Evolutionary conservation across 2,329 filamentous ascomycete genomes (phyloP).

Genomic region (Penicillium janthinellum): DNA sequence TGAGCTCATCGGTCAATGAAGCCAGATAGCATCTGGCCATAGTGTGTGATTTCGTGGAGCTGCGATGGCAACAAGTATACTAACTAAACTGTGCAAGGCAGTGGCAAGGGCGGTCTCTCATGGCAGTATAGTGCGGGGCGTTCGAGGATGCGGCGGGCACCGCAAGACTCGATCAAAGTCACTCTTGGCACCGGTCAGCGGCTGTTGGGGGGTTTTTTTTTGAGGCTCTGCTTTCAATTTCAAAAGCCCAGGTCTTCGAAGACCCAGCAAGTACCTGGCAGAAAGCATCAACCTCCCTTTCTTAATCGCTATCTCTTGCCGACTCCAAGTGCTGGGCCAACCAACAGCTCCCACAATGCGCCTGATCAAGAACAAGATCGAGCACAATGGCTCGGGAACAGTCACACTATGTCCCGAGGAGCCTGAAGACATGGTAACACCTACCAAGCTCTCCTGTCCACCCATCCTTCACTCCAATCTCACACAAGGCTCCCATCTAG

Average conservation of each 20-base stretch:
- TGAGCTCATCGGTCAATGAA: too few relatives aligned
- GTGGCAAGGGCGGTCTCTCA: conserved; percentile 8
- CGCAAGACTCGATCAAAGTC: conserved; percentile 1
- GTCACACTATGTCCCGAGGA: conserved; percentile 71
- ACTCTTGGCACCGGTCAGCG: not conserved
- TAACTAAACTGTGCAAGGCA: too few relatives aligned
- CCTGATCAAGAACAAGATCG: conserved; percentile 67
- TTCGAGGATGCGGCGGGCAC: conserved; percentile 2
- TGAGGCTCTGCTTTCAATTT: not conserved
- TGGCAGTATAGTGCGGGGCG: conserved; percentile 24
- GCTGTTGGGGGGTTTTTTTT: too few relatives aligned
- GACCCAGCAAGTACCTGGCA: not conserved
- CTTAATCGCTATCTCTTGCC: not conserved
- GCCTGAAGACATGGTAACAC: conserved; percentile 70
- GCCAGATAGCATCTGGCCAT: too few relatives aligned
- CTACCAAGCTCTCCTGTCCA: not conserved
- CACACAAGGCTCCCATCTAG: conserved; percentile 38
- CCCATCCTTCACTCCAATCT: conserved; percentile 3
- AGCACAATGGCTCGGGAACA: conserved; percentile 65
- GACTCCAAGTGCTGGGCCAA: not conserved
- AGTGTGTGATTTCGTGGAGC: too few relatives aligned
- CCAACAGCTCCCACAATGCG: conserved; percentile 55
- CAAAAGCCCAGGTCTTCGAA: too few relatives aligned
- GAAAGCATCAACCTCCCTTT: not conserved
- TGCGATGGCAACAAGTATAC: too few relatives aligned